A percentile compares a stretch with the other conserved stretches of the same genome.
Evolutionary conservation across 257 asterid genomes (phyloP).

Genomic region (Nicotiana noctiflora): DNA sequence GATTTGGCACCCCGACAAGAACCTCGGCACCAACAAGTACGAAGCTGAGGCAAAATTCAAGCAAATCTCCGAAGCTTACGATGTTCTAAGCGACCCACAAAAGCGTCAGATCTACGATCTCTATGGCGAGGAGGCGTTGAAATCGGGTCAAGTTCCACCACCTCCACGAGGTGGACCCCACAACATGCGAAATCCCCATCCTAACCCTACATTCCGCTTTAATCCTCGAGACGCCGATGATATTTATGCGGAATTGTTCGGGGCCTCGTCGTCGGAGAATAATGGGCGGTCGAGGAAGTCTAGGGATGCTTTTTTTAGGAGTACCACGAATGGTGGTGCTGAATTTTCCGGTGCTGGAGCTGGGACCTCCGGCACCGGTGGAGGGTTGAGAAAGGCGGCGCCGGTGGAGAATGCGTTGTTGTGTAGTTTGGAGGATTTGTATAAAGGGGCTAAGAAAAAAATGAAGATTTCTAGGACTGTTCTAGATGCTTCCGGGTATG

Average conservation of each 20-base stretch:
- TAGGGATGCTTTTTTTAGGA: constrained; percentile 60
- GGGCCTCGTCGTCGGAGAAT: constrained; percentile 33
- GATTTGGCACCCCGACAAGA: constrained; percentile 99
- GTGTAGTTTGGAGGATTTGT: constrained; percentile 92
- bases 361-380: constrained; percentile 22
- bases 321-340: constrained; percentile 47
- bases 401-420: constrained; percentile 63
- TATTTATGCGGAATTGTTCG: constrained; percentile 78
- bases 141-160: constrained; percentile 70
- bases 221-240: constrained; percentile 90
- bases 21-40: constrained; percentile 41
- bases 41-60: constrained; percentile 96
- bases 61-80: constrained; percentile 94
- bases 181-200: constrained; percentile 38
- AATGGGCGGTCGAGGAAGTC: constrained; percentile 31
- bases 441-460: constrained; percentile 69
- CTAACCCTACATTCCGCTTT: constrained; percentile 75
- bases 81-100: constrained; percentile 90
- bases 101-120: constrained; percentile 99
- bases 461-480: constrained; percentile 84
- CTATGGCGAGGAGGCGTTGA: constrained; percentile 92
- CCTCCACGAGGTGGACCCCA: constrained; percentile 46
- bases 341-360: constrained; percentile 26
- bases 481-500: constrained; percentile 70
- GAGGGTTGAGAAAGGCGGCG: constrained; percentile 56